A percentile compares a stretch with the other conserved stretches of the same genome.
Conservation (phyloP, 805 yeast species). For the Priceomyces medius region DNA sequence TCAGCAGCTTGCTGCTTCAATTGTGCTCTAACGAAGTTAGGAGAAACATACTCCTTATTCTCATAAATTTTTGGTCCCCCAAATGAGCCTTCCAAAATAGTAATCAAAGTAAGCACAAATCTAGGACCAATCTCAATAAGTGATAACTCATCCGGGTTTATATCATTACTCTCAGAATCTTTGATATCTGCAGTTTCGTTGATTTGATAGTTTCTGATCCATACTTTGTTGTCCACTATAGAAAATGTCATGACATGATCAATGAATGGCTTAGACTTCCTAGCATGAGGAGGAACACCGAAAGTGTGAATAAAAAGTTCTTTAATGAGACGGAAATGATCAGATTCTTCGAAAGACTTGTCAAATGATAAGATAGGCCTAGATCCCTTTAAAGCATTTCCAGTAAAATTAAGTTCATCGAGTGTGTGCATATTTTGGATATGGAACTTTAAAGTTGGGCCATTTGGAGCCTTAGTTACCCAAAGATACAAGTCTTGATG, state of each 20-base stretch:
- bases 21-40: slow-evolving; percentile 93
- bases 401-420: slow-evolving; percentile 94
- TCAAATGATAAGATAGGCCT: slow-evolving; percentile 93
- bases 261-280: slow-evolving; percentile 90
- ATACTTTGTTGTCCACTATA: slow-evolving; percentile 87
- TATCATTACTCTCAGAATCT: slow-evolving; percentile 46
- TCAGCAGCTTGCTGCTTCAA: slow-evolving; percentile 74
- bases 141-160: slow-evolving; percentile 58
- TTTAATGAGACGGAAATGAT: slow-evolving; percentile 71
- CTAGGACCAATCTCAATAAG: slow-evolving; percentile 96
- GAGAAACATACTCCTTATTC: slow-evolving; percentile 94
- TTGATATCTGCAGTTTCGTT: slow-evolving; percentile 61
- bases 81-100: slow-evolving; percentile 92
- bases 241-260: slow-evolving; percentile 95
- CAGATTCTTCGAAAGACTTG: slow-evolving; percentile 61
- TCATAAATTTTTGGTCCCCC: slow-evolving; percentile 98
- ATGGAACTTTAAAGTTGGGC: slow-evolving; percentile 93
- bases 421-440: slow-evolving; percentile 93
- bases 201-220: slow-evolving; percentile 95
- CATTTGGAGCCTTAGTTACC: slow-evolving; percentile 96
- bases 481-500: slow-evolving; percentile 93
- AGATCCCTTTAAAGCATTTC: slow-evolving; percentile 93
- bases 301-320: slow-evolving; percentile 55
- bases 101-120: slow-evolving; percentile 86
- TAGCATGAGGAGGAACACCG: slow-evolving; percentile 93